Evolutionary conservation across 192 early-diverging fungal species (phyloP).

Genomic region (Piromyces sp.): DNA sequence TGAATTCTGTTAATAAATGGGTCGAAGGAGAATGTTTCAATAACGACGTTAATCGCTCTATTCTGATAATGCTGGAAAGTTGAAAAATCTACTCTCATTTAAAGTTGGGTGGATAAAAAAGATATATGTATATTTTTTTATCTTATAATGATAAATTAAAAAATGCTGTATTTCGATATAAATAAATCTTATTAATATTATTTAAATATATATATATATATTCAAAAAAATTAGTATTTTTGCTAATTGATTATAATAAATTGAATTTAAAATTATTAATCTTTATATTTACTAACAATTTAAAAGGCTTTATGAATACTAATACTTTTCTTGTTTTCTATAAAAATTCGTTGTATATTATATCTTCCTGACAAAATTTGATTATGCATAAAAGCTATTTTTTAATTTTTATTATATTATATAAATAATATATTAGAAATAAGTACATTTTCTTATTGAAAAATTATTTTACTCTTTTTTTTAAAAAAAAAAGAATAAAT

Average conservation of each 20-base stretch:
- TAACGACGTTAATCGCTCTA: not conserved
- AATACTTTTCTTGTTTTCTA: not conserved
- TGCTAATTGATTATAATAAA: too few relatives aligned
- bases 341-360: not conserved
- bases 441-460: too few relatives aligned
- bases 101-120: not conserved
- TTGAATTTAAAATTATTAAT: too few relatives aligned
- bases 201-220: too few relatives aligned
- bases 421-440: too few relatives aligned
- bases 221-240: too few relatives aligned
- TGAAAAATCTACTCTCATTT: not conserved
- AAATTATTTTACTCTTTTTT: too few relatives aligned
- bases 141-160: too few relatives aligned
- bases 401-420: too few relatives aligned
- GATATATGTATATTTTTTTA: not conserved
- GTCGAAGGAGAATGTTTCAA: not conserved
- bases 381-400: not conserved
- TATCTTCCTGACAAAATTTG: not conserved
- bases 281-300: not conserved
- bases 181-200: too few relatives aligned
- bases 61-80: not conserved
- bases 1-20: not conserved
- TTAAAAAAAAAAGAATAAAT: too few relatives aligned
- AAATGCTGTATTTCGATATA: too few relatives aligned
- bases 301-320: not conserved